phyloP scores from a whole-genome alignment of 2,329 filamentous ascomycete species.

The Leptographium wingfieldii region DNA sequence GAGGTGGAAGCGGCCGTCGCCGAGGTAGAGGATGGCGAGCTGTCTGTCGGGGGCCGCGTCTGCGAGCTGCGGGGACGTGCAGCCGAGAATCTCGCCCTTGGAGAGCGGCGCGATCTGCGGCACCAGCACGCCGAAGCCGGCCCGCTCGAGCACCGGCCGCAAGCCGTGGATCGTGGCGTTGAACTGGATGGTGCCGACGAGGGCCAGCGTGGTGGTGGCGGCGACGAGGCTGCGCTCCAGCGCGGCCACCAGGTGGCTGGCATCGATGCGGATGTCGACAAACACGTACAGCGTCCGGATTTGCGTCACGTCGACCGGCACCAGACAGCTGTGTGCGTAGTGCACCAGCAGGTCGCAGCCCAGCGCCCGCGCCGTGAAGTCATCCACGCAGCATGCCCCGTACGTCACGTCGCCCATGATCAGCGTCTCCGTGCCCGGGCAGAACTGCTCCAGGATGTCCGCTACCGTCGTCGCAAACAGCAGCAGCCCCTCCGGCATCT shows the following conservation, averaged over 20 bases:
- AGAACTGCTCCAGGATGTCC: slow-evolving; percentile 91
- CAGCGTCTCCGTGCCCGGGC: slow-evolving; percentile 76
- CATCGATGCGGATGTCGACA: slow-evolving; percentile 94
- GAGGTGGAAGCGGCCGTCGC: slow-evolving; percentile 88
- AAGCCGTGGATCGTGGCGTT: slow-evolving; percentile 92
- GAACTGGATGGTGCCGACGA: slow-evolving; percentile 97
- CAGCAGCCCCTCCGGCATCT: slow-evolving; percentile 91
- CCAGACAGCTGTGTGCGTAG: slow-evolving; percentile 93
- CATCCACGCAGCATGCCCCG: slow-evolving; percentile 95
- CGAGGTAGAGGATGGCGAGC: slow-evolving; percentile 76
- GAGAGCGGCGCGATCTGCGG: slow-evolving; percentile 88
- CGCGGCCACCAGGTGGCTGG: slow-evolving; percentile 71
- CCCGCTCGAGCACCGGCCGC: slow-evolving; percentile 61
- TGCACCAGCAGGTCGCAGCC: slow-evolving; percentile 92
- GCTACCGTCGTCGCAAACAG: slow-evolving; percentile 96
- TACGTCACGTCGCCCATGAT: slow-evolving; percentile 99
- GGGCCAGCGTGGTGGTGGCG: slow-evolving; percentile 70
- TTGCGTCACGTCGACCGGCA: slow-evolving; percentile 90
- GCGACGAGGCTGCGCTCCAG: slow-evolving; percentile 73
- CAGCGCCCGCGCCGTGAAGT: slow-evolving; percentile 88
- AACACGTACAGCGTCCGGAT: slow-evolving; percentile 98
- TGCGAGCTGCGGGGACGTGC: slow-evolving; percentile 59
- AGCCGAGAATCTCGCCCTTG: slow-evolving; percentile 94
- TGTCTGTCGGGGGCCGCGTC: slow-evolving; percentile 31
- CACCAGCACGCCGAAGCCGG: slow-evolving; percentile 74